Percentiles rank a stretch among this genome's conserved stretches.
These are phyloP conservation scores for Vaucheria bursata DNA, from an alignment of 352 stramenopile genomes.

Conservation along the genomic window DNA sequence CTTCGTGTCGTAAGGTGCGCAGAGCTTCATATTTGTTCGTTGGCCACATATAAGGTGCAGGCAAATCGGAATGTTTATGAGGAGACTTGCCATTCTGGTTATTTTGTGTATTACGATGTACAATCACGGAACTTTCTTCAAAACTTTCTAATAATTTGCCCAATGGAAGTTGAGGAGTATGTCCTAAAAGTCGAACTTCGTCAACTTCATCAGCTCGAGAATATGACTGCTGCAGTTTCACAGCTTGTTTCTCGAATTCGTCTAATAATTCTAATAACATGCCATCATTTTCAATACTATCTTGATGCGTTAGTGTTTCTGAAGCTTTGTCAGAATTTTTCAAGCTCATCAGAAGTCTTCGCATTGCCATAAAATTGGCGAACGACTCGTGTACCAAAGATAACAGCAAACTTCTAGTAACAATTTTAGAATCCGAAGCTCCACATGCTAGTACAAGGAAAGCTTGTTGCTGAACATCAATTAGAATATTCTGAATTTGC, in stretches of 20 bases:
- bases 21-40: not conserved
- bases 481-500: not conserved
- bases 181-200: constrained; percentile 37
- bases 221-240: constrained; percentile 29
- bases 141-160: not conserved
- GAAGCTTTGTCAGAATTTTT: too few relatives aligned
- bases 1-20: not conserved
- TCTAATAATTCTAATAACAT: too few relatives aligned
- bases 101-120: too few relatives aligned
- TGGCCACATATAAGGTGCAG: too few relatives aligned
- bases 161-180: not conserved
- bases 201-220: constrained; percentile 25
- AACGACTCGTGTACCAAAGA: constrained; percentile 43
- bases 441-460: constrained; percentile 23
- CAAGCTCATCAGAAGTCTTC: not conserved
- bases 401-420: constrained; percentile 28
- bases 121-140: not conserved
- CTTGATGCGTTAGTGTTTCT: too few relatives aligned
- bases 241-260: constrained; percentile 32
- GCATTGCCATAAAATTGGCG: constrained; percentile 31
- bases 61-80: too few relatives aligned
- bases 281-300: too few relatives aligned
- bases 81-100: too few relatives aligned
- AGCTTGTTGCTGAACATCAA: constrained; percentile 10
- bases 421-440: constrained; percentile 20